Evolutionary conservation across 768 basidiomycete genomes (phyloP), one percentile per base, ranked within the genome.

Genomic region (Coprinellus micaceus): DNA sequence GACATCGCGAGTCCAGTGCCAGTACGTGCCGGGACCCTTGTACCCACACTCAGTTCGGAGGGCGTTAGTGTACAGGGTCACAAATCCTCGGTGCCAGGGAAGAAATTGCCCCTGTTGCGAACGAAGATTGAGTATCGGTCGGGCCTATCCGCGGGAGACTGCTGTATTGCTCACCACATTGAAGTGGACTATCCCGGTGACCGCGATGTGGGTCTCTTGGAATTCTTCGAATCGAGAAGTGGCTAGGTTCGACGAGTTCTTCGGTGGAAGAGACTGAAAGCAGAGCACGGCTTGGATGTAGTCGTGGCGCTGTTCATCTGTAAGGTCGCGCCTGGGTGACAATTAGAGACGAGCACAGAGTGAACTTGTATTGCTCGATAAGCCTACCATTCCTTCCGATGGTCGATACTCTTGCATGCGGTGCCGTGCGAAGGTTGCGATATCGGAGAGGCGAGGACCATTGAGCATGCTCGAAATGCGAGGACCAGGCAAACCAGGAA

Each of bases 91-190:
- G 30, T 69, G 67, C 66, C 66, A 69, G 5, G 67, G 62, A 12
- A 64, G 56, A 52, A 69, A 69, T 25, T 69, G 63, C 2, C 67
- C 65, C 64, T 67, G n/a, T n/a, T n/a, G n/a, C n/a, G n/a, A n/a
- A n/a, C n/a, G n/a, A n/a, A n/a, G n/a, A n/a, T n/a, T n/a, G n/a
- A n/a, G n/a, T n/a, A n/a, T n/a, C n/a, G n/a, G n/a, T n/a, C n/a
- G n/a, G n/a, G n/a, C n/a, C n/a, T n/a, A n/a, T n/a, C n/a, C n/a
- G n/a, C n/a, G n/a, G n/a, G n/a, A n/a, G n/a, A n/a, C n/a, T n/a
- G n/a, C n/a, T n/a, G n/a, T n/a, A n/a, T n/a, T n/a, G n/a, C n/a
- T n/a, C n/a, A n/a, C n/a, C 28, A 54, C 53, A 13, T 46, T 44
- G 4, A 17, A 36, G 25, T 54, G 53, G 22, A 54, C 24, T 22